phyloP scores from a whole-genome alignment of 768 basidiomycete species.

The Sarcodon sp. region DNA sequence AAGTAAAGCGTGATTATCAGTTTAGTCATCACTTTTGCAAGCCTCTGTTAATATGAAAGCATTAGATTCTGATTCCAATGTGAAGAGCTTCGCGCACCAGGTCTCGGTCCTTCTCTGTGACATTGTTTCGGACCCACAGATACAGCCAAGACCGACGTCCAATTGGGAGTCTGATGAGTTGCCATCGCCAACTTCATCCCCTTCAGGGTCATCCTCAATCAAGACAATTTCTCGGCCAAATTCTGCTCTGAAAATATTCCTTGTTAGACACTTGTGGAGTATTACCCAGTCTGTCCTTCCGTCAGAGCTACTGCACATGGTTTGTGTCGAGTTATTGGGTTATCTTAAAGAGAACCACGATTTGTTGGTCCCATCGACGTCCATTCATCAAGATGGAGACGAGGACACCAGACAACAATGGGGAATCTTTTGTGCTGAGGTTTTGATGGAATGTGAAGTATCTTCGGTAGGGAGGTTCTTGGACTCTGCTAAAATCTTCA shows the following conservation, averaged over 20 bases:
- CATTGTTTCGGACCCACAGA: conserved; percentile 8
- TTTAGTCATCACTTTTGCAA: neutral
- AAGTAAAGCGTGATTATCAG: conserved; percentile 28
- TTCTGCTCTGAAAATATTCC: conserved; percentile 39
- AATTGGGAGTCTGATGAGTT: conserved; percentile 2
- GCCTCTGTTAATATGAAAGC: neutral
- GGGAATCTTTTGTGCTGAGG: conserved; percentile 48
- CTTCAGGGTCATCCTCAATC: conserved; percentile 1
- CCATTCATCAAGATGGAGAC: conserved; percentile 22
- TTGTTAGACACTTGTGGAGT: conserved; percentile 49
- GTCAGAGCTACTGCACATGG: conserved; percentile 23
- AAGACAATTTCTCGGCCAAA: conserved; percentile 16
- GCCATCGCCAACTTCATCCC: conserved; percentile 3
- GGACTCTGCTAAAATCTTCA: conserved; percentile 4
- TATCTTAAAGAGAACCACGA: conserved; percentile 36
- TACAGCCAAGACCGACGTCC: conserved; percentile 9
- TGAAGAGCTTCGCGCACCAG: conserved; percentile 2
- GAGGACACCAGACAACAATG: conserved; percentile 40
- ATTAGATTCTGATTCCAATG: neutral
- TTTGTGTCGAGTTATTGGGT: conserved; percentile 21
- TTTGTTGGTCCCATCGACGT: conserved; percentile 20
- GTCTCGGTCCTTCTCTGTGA: conserved; percentile 29
- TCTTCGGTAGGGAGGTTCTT: conserved; percentile 35
- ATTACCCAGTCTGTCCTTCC: conserved; percentile 31
- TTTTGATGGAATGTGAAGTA: conserved; percentile 31